Evolutionary conservation across 495 filamentous ascomycete genomes (phyloP).

Genomic region (Staphylotrichum tortipilum): DNA sequence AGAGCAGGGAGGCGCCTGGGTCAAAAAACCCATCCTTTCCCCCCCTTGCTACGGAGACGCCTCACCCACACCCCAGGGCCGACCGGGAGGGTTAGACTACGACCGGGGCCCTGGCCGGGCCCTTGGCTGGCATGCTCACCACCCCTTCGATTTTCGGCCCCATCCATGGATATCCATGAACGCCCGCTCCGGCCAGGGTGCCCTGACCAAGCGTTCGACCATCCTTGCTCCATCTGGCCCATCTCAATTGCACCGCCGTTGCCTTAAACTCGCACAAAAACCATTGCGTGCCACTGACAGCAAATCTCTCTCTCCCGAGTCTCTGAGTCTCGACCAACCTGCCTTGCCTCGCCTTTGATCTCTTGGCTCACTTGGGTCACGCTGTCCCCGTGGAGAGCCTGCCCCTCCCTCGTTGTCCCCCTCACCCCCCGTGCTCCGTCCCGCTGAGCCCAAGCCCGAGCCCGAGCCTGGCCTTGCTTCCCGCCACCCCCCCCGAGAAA

Average conservation of each 20-base stretch:
- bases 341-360: neutral
- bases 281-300: constrained; percentile 39
- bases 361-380: neutral
- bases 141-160: constrained; percentile 28
- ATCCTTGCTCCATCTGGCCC: constrained; percentile 32
- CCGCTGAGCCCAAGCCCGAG: no score
- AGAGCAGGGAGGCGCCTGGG: constrained; percentile 17
- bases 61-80: constrained; percentile 5
- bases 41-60: constrained; percentile 12
- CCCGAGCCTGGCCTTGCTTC: no score
- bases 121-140: constrained; percentile 26
- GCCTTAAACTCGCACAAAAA: constrained; percentile 47
- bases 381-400: constrained; percentile 9
- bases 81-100: constrained; percentile 16
- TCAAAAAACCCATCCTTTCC: constrained; percentile 5
- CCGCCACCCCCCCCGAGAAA: no score
- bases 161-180: constrained; percentile 23
- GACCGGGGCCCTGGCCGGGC: constrained; percentile 7
- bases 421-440: no score
- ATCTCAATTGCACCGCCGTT: constrained; percentile 30
- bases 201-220: constrained; percentile 22
- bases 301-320: constrained; percentile 30
- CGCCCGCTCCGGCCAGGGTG: constrained; percentile 22
- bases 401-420: no score
- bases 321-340: constrained; percentile 4